Evolutionary conservation across 352 stramenopile genomes (phyloP).

Genomic region (Phytopythium litorale): DNA sequence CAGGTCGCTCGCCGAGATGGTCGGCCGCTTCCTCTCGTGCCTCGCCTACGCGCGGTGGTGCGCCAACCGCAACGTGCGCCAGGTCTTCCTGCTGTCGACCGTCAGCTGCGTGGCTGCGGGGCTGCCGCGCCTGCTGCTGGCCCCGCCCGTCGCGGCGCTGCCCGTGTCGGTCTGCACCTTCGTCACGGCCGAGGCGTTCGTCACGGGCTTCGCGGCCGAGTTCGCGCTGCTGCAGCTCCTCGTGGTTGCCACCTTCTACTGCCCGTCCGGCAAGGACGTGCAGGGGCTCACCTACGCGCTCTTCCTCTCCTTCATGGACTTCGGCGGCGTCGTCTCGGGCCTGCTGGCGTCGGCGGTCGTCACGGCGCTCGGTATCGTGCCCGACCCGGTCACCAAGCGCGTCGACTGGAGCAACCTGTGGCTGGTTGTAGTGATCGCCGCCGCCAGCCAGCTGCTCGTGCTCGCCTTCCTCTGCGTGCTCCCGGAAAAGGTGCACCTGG

Average conservation of each 20-base stretch:
- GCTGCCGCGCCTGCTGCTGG: slow-evolving; percentile 58
- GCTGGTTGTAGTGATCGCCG: slow-evolving; percentile 55
- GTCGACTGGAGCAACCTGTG: slow-evolving; percentile 64
- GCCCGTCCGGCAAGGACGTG: slow-evolving; percentile 40
- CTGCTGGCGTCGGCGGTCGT: slow-evolving; percentile 57
- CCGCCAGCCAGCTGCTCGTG: slow-evolving; percentile 57
- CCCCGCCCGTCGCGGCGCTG: slow-evolving; percentile 43
- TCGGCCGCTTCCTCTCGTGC: slow-evolving; percentile 68
- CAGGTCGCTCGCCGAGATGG: slow-evolving; percentile 56
- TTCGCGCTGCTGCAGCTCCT: slow-evolving; percentile 80
- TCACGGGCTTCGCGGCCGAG: slow-evolving; percentile 74
- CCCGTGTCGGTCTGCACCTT: slow-evolving; percentile 72
- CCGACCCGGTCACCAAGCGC: slow-evolving; percentile 42
- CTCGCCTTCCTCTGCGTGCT: slow-evolving; percentile 67
- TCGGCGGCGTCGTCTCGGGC: slow-evolving; percentile 70
- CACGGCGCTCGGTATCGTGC: slow-evolving; percentile 49
- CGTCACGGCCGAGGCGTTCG: slow-evolving; percentile 59
- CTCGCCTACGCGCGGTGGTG: slow-evolving; percentile 72
- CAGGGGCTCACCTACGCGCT: slow-evolving; percentile 79
- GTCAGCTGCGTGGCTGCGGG: slow-evolving; percentile 59
- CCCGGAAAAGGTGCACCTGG: slow-evolving; percentile 50
- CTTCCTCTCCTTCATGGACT: slow-evolving; percentile 85
- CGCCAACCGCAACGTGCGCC: slow-evolving; percentile 54
- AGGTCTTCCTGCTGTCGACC: slow-evolving; percentile 75
- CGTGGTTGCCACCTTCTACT: slow-evolving; percentile 83